Evolutionary conservation across 2,329 filamentous ascomycete genomes (phyloP), one percentile per base, ranked within the genome.

Genomic region (Hypoxylon rubiginosum): DNA sequence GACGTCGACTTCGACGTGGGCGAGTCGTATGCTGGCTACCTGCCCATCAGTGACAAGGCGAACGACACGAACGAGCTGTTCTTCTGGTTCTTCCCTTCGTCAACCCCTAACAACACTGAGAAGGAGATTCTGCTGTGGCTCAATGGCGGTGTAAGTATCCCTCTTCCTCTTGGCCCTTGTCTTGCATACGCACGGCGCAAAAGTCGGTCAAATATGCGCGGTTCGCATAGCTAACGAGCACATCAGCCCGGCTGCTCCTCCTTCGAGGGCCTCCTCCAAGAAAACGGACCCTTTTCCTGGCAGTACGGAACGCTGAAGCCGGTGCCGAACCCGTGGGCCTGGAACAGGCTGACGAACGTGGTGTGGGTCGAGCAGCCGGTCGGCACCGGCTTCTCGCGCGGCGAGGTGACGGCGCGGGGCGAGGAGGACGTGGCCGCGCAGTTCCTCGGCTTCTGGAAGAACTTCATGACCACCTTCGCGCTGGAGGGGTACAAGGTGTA

Each of bases 281-380:
- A 95, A 72, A 94, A 93, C 71, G 92, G 92, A 0, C 90, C 92
- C 0, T 91, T 93, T 72, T 62, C 85, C 4, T 92, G 90, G 90
- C 86, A 91, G 74, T 83, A 87, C 11, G 92, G 92, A 34, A 94
- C 91, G 0, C 86, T 83, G 59, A 82, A 83, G 17, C 91, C 91
- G 0, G 82, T 88, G 0, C 79, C 82, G 48, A 94, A 94, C 74
- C 84, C 86, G 0, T 94, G 90, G 81, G 86, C 86, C n/a, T 94
- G 91, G 91, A 87, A 87, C 64, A 91, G 91, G 54, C 79, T 95
- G 36, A 92, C 91, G 57, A 93, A 94, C 77, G 86, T 94, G 73
- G 81, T 96, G 50, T 96, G 89, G 87, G 84, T 92, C 8, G 91
- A 92, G 72, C 90, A 92, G 74, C 89, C 88, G 4, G 80, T 88